Percentiles rank a stretch among this genome's conserved stretches.
These are phyloP conservation scores for Dacryopinax spathularia DNA, from an alignment of 768 basidiomycete genomes.

Conservation along the genomic window DNA sequence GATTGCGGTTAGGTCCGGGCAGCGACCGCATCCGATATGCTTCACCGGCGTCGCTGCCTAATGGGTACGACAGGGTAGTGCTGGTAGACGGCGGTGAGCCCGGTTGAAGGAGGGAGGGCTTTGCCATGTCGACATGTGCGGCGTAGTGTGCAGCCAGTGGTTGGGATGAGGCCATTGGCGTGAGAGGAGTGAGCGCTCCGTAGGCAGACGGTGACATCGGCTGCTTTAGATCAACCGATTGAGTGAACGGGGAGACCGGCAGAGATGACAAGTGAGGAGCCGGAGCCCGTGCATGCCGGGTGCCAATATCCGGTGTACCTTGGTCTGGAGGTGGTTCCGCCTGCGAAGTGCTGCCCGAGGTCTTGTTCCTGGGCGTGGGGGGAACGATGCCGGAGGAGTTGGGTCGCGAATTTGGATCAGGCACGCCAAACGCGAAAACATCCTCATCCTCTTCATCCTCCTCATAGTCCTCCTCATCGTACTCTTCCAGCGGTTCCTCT, in stretches of 20 bases:
- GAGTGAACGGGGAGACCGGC: background rate
- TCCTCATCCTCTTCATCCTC: background rate
- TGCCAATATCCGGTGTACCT: background rate
- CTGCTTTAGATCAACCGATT: background rate
- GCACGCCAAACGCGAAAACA: background rate
- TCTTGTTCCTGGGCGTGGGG: background rate
- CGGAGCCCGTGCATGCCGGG: background rate
- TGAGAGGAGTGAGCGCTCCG: background rate
- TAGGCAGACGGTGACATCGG: background rate
- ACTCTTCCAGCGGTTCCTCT: background rate
- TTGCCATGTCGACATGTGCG: background rate
- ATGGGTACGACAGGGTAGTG: background rate
- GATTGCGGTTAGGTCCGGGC: background rate
- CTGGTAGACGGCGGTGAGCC: background rate
- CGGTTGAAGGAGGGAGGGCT: background rate
- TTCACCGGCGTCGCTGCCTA: background rate
- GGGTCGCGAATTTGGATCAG: background rate
- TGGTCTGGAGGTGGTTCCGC: background rate
- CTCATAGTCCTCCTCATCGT: background rate
- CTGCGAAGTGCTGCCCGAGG: background rate
- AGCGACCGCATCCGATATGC: slow-evolving; percentile 5
- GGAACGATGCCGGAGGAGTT: background rate
- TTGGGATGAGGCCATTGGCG: background rate
- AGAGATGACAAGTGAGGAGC: background rate
- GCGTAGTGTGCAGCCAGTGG: background rate